These are phyloP conservation scores for Chaetomium globosum DNA, from an alignment of 2,329 filamentous ascomycete genomes.

Conservation along the genomic window DNA sequence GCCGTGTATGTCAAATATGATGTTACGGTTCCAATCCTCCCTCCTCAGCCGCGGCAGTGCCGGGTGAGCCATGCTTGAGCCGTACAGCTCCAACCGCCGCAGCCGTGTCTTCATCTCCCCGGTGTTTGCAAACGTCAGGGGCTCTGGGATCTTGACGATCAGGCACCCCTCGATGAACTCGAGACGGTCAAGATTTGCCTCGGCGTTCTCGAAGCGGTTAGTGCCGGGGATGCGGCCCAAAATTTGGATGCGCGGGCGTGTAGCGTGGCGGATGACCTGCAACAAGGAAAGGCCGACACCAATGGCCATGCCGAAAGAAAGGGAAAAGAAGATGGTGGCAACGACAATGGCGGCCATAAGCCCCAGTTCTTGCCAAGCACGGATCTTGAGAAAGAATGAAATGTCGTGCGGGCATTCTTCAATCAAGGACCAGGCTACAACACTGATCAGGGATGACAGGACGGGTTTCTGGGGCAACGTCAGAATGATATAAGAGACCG, in stretches of 20 bases:
- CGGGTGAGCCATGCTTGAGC: constrained; percentile 81
- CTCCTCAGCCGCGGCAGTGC: constrained; percentile 77
- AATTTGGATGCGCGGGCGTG: constrained; percentile 92
- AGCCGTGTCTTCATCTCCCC: constrained; percentile 85
- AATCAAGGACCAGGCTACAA: constrained; percentile 90
- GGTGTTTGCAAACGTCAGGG: constrained; percentile 94
- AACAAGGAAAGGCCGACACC: constrained; percentile 90
- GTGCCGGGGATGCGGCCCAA: constrained; percentile 67
- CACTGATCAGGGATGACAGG: constrained; percentile 88
- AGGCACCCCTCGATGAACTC: constrained; percentile 91
- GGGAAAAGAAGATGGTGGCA: constrained; percentile 91
- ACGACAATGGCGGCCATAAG: constrained; percentile 91
- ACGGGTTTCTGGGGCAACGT: constrained; percentile 74
- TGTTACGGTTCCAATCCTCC: constrained; percentile 81
- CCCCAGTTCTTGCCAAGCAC: constrained; percentile 80
- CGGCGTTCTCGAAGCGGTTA: constrained; percentile 40
- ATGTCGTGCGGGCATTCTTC: constrained; percentile 95
- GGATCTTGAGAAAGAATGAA: constrained; percentile 81
- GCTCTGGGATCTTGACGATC: constrained; percentile 97
- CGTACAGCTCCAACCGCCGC: constrained; percentile 82
- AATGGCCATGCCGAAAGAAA: constrained; percentile 89
- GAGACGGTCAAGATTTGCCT: constrained; percentile 66
- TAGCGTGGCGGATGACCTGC: constrained; percentile 86
- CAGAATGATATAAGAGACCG: neutral
- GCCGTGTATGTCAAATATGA: constrained; percentile 98